These are phyloP conservation scores for Trametes maxima DNA, from an alignment of 768 basidiomycete species.

Conservation along the genomic window DNA sequence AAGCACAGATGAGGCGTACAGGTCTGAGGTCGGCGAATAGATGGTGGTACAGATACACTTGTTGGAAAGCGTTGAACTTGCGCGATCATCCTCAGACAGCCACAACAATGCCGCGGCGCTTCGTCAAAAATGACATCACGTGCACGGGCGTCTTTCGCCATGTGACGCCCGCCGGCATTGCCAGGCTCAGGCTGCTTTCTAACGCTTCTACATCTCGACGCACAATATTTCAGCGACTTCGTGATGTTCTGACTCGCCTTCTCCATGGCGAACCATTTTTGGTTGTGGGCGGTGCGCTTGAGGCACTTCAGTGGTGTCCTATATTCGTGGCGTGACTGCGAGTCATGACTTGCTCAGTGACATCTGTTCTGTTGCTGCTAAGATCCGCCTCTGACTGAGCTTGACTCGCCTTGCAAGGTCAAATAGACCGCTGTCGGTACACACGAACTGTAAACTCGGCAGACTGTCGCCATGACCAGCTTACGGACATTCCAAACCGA, in stretches of 20 bases:
- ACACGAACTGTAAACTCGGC: background rate
- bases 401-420: conserved; percentile 21
- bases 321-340: conserved; percentile 15
- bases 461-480: conserved; percentile 46
- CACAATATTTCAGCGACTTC: background rate
- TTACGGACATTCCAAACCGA: conserved; percentile 70
- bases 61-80: background rate
- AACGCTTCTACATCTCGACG: background rate
- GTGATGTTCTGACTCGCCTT: background rate
- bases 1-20: background rate
- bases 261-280: background rate
- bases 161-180: conserved; percentile 1
- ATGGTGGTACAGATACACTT: background rate
- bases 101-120: conserved; percentile 1
- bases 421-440: conserved; percentile 8
- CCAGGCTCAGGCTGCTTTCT: background rate
- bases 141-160: background rate
- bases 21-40: background rate
- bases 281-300: background rate
- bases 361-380: conserved; percentile 6
- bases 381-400: conserved; percentile 19
- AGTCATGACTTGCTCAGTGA: conserved; percentile 22
- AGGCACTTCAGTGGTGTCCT: background rate
- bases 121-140: conserved; percentile 15
- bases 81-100: background rate